Percentiles rank a stretch among this genome's conserved stretches.
Evolutionary conservation across 1,139 yeast genomes (phyloP).

Genomic region (Diutina ranongensis): DNA sequence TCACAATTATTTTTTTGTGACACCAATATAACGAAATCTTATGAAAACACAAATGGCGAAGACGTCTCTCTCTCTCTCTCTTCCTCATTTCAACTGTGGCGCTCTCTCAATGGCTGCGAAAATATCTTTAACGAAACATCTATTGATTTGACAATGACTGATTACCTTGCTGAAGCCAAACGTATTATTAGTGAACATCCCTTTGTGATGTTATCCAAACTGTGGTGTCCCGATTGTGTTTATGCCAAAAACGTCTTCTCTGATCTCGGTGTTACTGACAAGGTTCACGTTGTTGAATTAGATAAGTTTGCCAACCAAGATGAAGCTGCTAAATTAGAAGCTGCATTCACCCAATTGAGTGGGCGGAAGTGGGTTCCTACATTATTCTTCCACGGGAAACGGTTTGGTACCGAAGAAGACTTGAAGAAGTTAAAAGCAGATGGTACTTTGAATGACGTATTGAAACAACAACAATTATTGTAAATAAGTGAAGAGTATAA

Average conservation of each 20-base stretch:
- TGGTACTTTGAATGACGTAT: background rate
- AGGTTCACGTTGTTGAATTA: conserved; percentile 45
- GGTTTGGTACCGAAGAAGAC: conserved; percentile 48
- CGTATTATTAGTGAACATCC: conserved; percentile 26
- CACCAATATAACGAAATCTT: too few relatives aligned
- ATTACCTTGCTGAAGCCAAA: conserved; percentile 4
- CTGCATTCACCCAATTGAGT: conserved; percentile 46
- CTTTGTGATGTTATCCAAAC: conserved; percentile 49
- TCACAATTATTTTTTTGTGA: too few relatives aligned
- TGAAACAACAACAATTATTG: conserved; percentile 1
- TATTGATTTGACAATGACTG: background rate
- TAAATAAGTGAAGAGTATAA: background rate
- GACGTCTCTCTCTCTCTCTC: too few relatives aligned
- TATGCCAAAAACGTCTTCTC: conserved; percentile 47
- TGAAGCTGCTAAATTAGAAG: conserved; percentile 46
- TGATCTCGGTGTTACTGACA: conserved; percentile 34
- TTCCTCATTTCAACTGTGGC: too few relatives aligned
- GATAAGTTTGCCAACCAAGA: conserved; percentile 39
- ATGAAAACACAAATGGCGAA: too few relatives aligned
- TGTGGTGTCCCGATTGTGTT: conserved; percentile 74
- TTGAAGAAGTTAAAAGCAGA: conserved; percentile 13
- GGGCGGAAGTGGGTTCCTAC: conserved; percentile 69
- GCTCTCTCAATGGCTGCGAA: conserved; percentile 1
- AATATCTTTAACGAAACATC: background rate
- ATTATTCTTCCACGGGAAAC: conserved; percentile 50